phyloP scores from a whole-genome alignment of 176 grass and related monocot genomes.

The bread wheat (Triticum aestivum) region DNA sequence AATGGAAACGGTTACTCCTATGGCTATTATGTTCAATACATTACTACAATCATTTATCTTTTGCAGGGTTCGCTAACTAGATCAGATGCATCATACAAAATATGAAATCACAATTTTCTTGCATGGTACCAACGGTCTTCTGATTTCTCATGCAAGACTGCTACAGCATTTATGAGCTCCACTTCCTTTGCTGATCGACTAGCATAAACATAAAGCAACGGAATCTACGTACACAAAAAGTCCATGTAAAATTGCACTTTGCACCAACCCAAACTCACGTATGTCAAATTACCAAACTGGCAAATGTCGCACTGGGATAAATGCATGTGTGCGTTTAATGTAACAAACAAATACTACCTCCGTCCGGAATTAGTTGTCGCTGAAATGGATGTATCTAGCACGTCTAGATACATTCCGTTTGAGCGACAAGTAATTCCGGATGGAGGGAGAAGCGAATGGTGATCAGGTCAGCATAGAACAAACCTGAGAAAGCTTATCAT shows the following conservation, averaged over 20 bases:
- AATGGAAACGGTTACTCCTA: background rate
- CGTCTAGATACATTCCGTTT: too few relatives aligned
- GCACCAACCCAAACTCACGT: background rate
- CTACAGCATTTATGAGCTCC: background rate
- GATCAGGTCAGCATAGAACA: conserved; percentile 17
- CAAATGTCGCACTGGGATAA: background rate
- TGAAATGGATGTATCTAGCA: too few relatives aligned
- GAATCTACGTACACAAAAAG: background rate
- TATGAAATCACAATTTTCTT: background rate
- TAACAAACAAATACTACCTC: conserved; percentile 20
- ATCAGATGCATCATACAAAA: conserved; percentile 1
- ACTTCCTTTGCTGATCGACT: background rate
- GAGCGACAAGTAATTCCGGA: too few relatives aligned
- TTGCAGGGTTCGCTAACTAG: background rate
- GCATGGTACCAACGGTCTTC: background rate
- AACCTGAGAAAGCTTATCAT: conserved; percentile 35
- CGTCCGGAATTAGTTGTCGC: too few relatives aligned
- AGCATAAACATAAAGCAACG: background rate
- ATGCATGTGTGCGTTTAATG: background rate
- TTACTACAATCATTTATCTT: background rate
- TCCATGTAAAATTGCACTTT: background rate
- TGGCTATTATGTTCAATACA: conserved; percentile 4
- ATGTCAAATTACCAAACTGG: background rate
- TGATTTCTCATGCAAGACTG: background rate
- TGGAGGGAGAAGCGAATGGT: conserved; percentile 4